Conservation (phyloP, 345 rosid genomes). For the Sisymbrium altissimum region DNA sequence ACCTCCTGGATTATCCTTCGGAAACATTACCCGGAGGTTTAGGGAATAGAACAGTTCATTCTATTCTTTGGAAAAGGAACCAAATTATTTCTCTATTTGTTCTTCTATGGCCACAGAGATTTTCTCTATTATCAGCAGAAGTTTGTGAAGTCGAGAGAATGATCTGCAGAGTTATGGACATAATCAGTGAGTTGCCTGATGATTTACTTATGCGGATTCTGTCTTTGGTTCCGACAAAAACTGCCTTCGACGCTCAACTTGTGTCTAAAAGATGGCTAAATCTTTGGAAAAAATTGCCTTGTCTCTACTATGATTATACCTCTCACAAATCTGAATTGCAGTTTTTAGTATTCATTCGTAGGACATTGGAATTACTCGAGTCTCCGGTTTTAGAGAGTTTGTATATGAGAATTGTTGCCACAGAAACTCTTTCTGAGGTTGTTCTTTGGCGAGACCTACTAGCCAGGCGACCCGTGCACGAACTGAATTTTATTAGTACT, state of each 20-base stretch:
- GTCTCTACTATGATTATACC: not conserved
- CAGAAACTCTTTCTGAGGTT: not conserved
- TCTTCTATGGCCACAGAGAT: not conserved
- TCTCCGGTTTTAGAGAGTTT: conserved; percentile 8
- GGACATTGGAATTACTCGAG: not conserved
- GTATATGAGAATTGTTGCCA: not conserved
- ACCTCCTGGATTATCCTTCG: too few relatives aligned
- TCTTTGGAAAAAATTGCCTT: not conserved
- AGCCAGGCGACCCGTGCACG: not conserved
- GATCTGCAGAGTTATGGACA: not conserved
- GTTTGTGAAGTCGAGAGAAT: not conserved
- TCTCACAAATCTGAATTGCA: not conserved
- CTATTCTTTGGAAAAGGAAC: too few relatives aligned
- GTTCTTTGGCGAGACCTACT: not conserved
- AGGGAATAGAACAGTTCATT: too few relatives aligned
- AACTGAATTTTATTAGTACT: not conserved
- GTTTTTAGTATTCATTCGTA: not conserved
- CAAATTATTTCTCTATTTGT: too few relatives aligned
- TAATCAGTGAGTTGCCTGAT: not conserved
- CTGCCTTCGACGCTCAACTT: not conserved
- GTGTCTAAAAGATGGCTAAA: conserved; percentile 6
- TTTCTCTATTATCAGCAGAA: not conserved
- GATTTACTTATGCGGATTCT: conserved; percentile 5
- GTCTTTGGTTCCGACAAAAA: not conserved
- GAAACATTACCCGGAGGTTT: too few relatives aligned